These are phyloP conservation scores for Agaricus blazei DNA, from an alignment of 768 basidiomycete species.

Conservation along the genomic window DNA sequence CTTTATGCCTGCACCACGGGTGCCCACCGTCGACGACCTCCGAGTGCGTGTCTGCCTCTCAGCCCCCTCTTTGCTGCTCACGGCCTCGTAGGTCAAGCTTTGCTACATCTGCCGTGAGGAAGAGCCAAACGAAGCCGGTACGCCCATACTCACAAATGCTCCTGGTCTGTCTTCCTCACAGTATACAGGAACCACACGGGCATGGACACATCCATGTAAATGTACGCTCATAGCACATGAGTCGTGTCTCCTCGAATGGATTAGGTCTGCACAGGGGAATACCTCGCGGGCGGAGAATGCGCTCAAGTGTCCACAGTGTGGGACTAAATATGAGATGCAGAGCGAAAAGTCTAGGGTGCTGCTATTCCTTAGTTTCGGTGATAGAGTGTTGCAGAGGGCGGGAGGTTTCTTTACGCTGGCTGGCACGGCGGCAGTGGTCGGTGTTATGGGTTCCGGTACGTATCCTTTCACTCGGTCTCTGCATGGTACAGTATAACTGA, in stretches of 20 bases:
- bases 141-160: constrained; percentile 1
- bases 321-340: constrained; percentile 58
- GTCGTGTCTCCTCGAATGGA: constrained; percentile 75
- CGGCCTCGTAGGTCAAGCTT: constrained; percentile 48
- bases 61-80: background rate
- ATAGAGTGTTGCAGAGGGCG: constrained; percentile 41
- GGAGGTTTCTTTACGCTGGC: constrained; percentile 51
- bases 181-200: constrained; percentile 42
- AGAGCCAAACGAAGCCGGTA: constrained; percentile 46
- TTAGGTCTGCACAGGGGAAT: constrained; percentile 61
- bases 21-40: constrained; percentile 18
- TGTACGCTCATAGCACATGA: constrained; percentile 82
- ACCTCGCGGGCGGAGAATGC: constrained; percentile 54
- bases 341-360: constrained; percentile 57
- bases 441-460: constrained; percentile 60
- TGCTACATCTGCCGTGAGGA: constrained; percentile 83
- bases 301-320: constrained; percentile 78
- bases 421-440: constrained; percentile 43
- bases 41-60: constrained; percentile 16
- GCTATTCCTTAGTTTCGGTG: constrained; percentile 43
- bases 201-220: constrained; percentile 77
- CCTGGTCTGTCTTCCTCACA: background rate
- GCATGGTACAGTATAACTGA: background rate
- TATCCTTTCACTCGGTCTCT: constrained; percentile 3
- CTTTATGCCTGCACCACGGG: background rate